Conservation (phyloP, 805 yeast species). For the Myxozyma melibiosi region DNA sequence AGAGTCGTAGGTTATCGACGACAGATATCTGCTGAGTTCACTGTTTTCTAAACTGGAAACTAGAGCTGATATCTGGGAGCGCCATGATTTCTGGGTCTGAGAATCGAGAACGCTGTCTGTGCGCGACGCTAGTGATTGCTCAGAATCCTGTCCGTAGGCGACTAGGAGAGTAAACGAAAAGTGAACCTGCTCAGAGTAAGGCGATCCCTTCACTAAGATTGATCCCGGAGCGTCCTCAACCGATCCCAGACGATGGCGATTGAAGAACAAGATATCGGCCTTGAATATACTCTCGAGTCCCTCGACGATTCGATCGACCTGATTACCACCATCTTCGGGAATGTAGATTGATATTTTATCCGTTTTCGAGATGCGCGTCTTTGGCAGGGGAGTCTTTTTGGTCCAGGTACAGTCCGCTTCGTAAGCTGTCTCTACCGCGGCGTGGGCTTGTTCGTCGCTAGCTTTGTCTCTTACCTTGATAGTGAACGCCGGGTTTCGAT, state of each 20-base stretch:
- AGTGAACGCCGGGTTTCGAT: neutral
- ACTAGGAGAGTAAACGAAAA: constrained; percentile 27
- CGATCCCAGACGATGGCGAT: constrained; percentile 19
- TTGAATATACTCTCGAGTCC: constrained; percentile 12
- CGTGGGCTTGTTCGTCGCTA: neutral
- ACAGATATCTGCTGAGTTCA: constrained; percentile 4
- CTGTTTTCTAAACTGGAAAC: constrained; percentile 2
- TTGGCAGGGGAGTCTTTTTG: neutral
- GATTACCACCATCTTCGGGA: neutral
- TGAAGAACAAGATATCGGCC: constrained; percentile 21
- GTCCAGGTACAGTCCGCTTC: constrained; percentile 2
- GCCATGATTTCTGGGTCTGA: constrained; percentile 5
- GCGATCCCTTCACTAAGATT: constrained; percentile 1
- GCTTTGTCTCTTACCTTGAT: neutral
- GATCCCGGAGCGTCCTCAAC: constrained; percentile 3
- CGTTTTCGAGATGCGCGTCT: neutral
- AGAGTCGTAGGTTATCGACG: constrained; percentile 19
- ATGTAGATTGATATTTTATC: neutral
- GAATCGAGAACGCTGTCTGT: neutral
- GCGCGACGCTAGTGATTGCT: neutral
- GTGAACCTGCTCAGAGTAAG: constrained; percentile 21
- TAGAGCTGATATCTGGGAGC: constrained; percentile 1
- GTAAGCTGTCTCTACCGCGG: neutral
- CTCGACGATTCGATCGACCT: neutral
- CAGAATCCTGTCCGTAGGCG: neutral